Evolutionary conservation across 192 early-diverging fungal genomes (phyloP), one percentile per base, ranked within the genome.

Genomic region (Martensiomyces pterosporus): DNA sequence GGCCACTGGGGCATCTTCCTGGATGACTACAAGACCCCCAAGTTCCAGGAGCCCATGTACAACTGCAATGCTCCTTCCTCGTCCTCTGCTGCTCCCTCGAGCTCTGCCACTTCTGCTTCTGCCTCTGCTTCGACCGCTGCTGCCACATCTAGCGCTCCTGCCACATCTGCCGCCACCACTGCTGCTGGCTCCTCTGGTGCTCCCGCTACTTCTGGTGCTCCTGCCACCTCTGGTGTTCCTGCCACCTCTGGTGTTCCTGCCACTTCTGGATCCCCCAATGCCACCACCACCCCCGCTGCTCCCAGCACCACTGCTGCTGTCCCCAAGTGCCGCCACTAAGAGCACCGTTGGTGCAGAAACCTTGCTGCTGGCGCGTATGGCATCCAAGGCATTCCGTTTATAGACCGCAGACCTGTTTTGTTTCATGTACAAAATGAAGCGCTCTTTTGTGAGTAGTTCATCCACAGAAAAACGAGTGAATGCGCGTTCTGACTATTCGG

Each of bases 1-100:
- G 35, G 44, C 40, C 29, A 73, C 39, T 66, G 62, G 59, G 62
- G 70, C 27, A 65, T 65, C 32, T 34, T 65, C 25, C 21, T 52
- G 32, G 44, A 35, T 9, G 55, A 57, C 34, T 64, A 64, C 39
- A 46, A 44, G 10, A 65, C 55, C 9, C 63, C 63, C 38, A 65
- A 65, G 50, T 55, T 57, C 41, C 25, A 43, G 24, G 43, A 65
- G 55, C 63, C 63, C 17, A 42, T 65, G 2, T 65, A 58, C 23
- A 23, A 22, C 2, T 64, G 60, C 42, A 12, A 32, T 32, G 29
- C 6, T 32, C 5, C 6, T 12, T 5, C 12, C 12, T 32, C 29
- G 29, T 32, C 29, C 6, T 32, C 29, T 5, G 29, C 12, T 32
- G 29, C 5, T 5, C 12, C 29, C 6, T 32, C 29, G 29, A n/a